A percentile compares a stretch with the other conserved stretches of the same genome.
phyloP scores from a whole-genome alignment of 129 eudicot species.

The Flaveria trinervia region DNA sequence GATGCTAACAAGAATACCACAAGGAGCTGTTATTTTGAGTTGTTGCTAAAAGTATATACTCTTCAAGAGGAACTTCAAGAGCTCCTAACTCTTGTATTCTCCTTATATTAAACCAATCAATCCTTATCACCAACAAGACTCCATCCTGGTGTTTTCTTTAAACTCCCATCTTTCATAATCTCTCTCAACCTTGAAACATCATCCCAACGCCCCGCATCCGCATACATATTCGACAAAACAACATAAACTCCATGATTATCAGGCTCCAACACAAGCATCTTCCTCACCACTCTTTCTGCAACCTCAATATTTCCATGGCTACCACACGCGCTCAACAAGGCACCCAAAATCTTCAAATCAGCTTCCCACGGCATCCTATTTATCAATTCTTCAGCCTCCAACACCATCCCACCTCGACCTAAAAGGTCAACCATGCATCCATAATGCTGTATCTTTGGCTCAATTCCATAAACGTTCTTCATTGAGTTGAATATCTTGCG shows the following conservation, averaged over 20 bases:
- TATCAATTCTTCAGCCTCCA: conserved; percentile 73
- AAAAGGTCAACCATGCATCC: conserved; percentile 83
- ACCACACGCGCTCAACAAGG: conserved; percentile 73
- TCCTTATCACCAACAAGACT: conserved; percentile 49
- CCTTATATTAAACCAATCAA: neutral
- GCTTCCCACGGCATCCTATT: conserved; percentile 63
- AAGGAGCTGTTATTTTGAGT: neutral
- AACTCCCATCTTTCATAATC: conserved; percentile 57
- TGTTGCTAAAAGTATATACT: neutral
- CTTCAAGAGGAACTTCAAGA: neutral
- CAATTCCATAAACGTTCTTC: conserved; percentile 48
- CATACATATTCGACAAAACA: conserved; percentile 84
- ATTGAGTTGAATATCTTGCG: conserved; percentile 49
- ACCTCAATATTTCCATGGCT: conserved; percentile 60
- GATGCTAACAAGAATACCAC: neutral
- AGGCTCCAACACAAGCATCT: conserved; percentile 67
- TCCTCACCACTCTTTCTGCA: conserved; percentile 62
- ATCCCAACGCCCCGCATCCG: conserved; percentile 79
- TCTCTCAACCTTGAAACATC: conserved; percentile 69
- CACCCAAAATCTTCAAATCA: conserved; percentile 79
- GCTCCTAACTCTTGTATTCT: neutral
- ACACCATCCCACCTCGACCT: conserved; percentile 65
- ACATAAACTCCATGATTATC: conserved; percentile 69
- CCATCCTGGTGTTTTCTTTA: conserved; percentile 73
- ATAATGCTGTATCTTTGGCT: conserved; percentile 77